Evolutionary conservation across 169 alveolate genomes (phyloP), one percentile per base, ranked within the genome.

Genomic region (Plasmodium fragile): DNA sequence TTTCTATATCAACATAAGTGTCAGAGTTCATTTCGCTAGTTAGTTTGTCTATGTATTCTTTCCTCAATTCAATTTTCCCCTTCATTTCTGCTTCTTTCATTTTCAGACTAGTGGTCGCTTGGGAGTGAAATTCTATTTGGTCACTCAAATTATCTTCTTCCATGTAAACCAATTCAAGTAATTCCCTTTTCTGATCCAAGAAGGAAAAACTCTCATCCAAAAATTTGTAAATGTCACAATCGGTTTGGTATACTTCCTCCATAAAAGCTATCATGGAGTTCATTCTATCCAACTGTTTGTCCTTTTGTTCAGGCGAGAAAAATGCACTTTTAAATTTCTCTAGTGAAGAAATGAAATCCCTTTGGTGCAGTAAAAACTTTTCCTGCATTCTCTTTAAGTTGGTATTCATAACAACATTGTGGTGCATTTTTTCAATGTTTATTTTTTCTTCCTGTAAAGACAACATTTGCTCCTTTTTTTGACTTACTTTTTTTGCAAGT

Each of bases 41-140:
- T 52, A 94, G 91, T n/a, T 65, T 82, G 5, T 96, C 94, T n/a
- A 94, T 30, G 70, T 87, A 79, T 41, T 79, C 85, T 28, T 80
- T 72, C 34, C 95, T 82, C 52, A 93, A 81, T 28, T 53, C 70
- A 1, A 95, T 16, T 34, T 73, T 92, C 16, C 93, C 92, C 53
- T 82, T 45, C 36, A 95, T 69, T 55, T 87, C 96, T 13, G 77
- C 95, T 83, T 96, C 94, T 52, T 95, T 92, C 30, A 82, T 83
- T 81, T 92, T 70, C 30, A 77, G 75, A 4, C 36, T 43, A 11
- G 90, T 95, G 3, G 90, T 69, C n/a, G 32, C 52, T 53, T 92
- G 79, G 11, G 79, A 87, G 28, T 73, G 59, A 1, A 5, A 18
- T 30, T 92, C 90, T 39, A 95, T 77, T 75, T 92, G 59, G 2